Percentiles rank a stretch among this genome's conserved stretches.
These are phyloP conservation scores for Physcia stellaris DNA, from an alignment of 495 filamentous ascomycete species.

Conservation along the genomic window DNA sequence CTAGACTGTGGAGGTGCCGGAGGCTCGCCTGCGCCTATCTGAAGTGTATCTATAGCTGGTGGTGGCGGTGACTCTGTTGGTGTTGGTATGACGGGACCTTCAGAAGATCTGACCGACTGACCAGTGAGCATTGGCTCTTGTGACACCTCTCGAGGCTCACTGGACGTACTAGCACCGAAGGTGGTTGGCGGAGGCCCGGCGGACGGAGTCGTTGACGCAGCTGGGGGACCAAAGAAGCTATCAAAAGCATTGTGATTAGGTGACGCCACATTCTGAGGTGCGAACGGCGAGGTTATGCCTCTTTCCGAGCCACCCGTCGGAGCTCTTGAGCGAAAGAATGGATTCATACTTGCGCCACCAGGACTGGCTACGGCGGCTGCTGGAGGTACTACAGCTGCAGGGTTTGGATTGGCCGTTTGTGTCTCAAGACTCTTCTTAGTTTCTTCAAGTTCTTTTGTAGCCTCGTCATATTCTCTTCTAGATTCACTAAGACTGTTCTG, in stretches of 20 bases:
- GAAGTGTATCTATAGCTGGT: constrained; percentile 36
- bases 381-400: constrained; percentile 6
- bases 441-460: constrained; percentile 19
- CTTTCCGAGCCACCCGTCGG: constrained; percentile 52
- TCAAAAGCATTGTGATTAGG: constrained; percentile 65
- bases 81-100: constrained; percentile 28
- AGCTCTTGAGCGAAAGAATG: constrained; percentile 79
- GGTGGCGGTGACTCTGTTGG: constrained; percentile 49
- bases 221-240: constrained; percentile 74
- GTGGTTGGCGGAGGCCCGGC: constrained; percentile 44
- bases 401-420: constrained; percentile 6
- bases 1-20: constrained; percentile 51
- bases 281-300: constrained; percentile 34
- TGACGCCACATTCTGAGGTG: constrained; percentile 27
- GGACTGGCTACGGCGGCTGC: constrained; percentile 51
- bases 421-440: constrained; percentile 25
- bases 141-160: constrained; percentile 19
- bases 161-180: constrained; percentile 47
- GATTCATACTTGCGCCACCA: constrained; percentile 69
- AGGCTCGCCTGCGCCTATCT: constrained; percentile 39
- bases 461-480: constrained; percentile 46
- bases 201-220: constrained; percentile 29
- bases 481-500: constrained; percentile 63
- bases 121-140: constrained; percentile 27
- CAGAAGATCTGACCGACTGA: constrained; percentile 8